These are phyloP conservation scores for Tetrapisispora namnaoensis DNA, from an alignment of 805 yeast species.

Conservation along the genomic window DNA sequence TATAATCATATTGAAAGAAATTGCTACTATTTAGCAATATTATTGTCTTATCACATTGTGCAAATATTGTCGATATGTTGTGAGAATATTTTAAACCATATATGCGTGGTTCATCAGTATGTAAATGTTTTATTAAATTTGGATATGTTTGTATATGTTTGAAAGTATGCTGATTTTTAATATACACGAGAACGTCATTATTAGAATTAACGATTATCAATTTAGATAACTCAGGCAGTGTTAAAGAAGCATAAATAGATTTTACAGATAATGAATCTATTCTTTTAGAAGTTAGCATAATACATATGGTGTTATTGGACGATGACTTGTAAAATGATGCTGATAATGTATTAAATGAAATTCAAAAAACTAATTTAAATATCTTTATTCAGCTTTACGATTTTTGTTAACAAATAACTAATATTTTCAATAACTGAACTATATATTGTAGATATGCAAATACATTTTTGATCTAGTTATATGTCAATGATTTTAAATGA, in stretches of 20 bases:
- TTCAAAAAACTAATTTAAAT: no score
- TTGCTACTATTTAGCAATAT: conserved; percentile 23
- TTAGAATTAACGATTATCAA: conserved; percentile 19
- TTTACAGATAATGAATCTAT: conserved; percentile 12
- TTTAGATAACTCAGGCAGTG: conserved; percentile 19
- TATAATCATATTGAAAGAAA: conserved; percentile 25
- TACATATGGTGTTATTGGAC: not conserved
- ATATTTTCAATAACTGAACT: no score
- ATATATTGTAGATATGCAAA: no score
- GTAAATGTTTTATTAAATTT: conserved; percentile 15
- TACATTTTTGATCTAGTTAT: no score
- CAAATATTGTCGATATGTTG: conserved; percentile 22
- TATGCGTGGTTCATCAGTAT: conserved; percentile 13
- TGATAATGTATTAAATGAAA: no score
- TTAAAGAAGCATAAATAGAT: conserved; percentile 19
- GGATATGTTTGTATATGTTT: conserved; percentile 24
- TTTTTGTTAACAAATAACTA: no score
- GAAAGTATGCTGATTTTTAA: conserved; percentile 12
- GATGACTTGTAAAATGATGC: not conserved
- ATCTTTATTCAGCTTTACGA: no score
- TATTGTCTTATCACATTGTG: conserved; percentile 18
- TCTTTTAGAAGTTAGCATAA: conserved; percentile 18
- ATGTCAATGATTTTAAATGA: no score
- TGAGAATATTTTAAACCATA: conserved; percentile 17
- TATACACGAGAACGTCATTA: conserved; percentile 25